Conservation (phyloP, 352 stramenopile species). For the Pythium guiyangense region DNA sequence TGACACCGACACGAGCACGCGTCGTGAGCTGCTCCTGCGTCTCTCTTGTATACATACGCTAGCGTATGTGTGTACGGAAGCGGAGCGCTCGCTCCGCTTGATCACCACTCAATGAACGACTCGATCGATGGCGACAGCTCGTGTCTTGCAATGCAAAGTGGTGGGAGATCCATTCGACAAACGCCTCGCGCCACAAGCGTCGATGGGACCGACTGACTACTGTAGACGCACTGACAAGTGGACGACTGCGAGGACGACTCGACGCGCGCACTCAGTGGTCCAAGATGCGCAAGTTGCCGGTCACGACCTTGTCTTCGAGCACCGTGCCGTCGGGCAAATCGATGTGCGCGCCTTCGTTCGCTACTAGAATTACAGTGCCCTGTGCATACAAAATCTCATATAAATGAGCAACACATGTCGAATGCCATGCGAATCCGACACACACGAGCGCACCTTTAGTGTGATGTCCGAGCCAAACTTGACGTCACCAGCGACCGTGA, state of each 20-base stretch:
- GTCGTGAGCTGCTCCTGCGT: no score
- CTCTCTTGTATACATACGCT: no score
- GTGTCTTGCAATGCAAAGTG: no score
- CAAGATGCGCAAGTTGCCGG: constrained; percentile 91
- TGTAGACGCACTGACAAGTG: no score
- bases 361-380: constrained; percentile 94
- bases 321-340: constrained; percentile 91
- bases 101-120: no score
- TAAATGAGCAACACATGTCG: not conserved
- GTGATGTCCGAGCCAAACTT: constrained; percentile 92
- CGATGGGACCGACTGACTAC: no score
- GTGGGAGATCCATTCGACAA: no score
- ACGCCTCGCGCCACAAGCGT: no score
- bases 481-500: constrained; percentile 91
- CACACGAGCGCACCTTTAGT: constrained; percentile 62
- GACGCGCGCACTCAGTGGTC: constrained; percentile 67
- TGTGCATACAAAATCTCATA: constrained; percentile 16
- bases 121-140: no score
- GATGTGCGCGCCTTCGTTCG: constrained; percentile 92
- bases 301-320: constrained; percentile 94
- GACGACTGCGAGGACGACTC: no score
- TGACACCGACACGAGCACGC: constrained; percentile 11
- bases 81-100: no score
- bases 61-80: no score
- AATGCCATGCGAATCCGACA: not conserved